Percentiles rank a stretch among this genome's conserved stretches.
Evolutionary conservation across 2,329 filamentous ascomycete species (phyloP).

Genomic region (Ophiostoma triangulosporum): DNA sequence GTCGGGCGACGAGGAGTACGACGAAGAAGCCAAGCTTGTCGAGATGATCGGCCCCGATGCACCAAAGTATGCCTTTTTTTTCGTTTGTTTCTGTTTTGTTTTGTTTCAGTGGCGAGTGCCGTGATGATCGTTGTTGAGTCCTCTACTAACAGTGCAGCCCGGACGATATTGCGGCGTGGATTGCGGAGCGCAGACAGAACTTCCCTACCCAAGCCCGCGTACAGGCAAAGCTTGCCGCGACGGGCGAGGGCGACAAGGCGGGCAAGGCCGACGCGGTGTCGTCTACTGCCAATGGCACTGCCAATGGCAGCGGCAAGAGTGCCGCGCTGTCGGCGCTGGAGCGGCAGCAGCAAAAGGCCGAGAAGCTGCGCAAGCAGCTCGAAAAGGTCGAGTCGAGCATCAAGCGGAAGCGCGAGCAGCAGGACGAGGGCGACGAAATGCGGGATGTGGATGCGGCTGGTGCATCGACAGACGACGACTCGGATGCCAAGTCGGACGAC

Average conservation of each 20-base stretch:
- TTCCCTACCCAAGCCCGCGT: slow-evolving; percentile 67
- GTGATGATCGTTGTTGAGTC: background rate
- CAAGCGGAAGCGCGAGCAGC: slow-evolving; percentile 54
- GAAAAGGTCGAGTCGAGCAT: slow-evolving; percentile 58
- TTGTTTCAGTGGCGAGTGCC: too few species aligned
- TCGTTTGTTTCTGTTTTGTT: background rate
- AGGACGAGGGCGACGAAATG: slow-evolving; percentile 55
- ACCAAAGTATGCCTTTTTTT: slow-evolving; percentile 32
- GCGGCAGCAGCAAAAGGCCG: slow-evolving; percentile 40
- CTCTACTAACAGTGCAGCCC: slow-evolving; percentile 26
- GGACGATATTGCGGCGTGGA: slow-evolving; percentile 65
- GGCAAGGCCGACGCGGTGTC: slow-evolving; percentile 40
- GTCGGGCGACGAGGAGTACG: slow-evolving; percentile 53
- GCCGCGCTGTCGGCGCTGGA: slow-evolving; percentile 32
- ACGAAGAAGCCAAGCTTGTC: slow-evolving; percentile 51
- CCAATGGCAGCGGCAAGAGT: background rate
- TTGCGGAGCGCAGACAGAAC: slow-evolving; percentile 64
- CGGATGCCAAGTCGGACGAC: slow-evolving; percentile 33
- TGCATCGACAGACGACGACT: slow-evolving; percentile 24
- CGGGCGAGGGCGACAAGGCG: slow-evolving; percentile 34
- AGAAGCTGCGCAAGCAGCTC: slow-evolving; percentile 49
- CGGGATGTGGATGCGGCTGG: slow-evolving; percentile 27
- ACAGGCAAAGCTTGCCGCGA: slow-evolving; percentile 41
- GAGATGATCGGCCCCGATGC: slow-evolving; percentile 42
- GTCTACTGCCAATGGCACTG: background rate